Evolutionary conservation across 345 rosid genomes (phyloP), one percentile per base, ranked within the genome.

Genomic region (Corchorus olitorius): DNA sequence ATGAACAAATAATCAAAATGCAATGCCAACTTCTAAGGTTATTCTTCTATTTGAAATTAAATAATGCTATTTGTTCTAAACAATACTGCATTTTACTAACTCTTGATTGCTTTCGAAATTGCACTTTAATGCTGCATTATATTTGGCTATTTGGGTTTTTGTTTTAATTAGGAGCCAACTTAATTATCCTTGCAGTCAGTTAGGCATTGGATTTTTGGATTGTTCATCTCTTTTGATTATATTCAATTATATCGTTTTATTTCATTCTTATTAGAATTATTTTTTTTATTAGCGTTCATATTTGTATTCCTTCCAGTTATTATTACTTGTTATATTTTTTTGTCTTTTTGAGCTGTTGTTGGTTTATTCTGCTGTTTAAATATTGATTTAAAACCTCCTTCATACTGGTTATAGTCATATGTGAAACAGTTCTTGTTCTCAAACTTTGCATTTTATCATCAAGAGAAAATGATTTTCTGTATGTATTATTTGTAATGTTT

Each of bases 341-440:
- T 7, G 20, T 22, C 55, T 20, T 22, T 12, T 22, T 68, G 56
- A 6, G 72, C 35, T 67, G 48, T 2, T 67, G 54, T 68, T 12
- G 37, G 54, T 45, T 46, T 17, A 66, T 8, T 20, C n/a, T 6
- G 12, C 17, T 12, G 55, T 37, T 45, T 12, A 22, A 1, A 2
- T 22, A 3, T 68, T 68, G 56, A 22, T 48, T 48, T 68, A 5
- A 48, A 5, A 17, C 3, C 9, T 2, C 17, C 17, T 4, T 45
- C 27, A 34, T 14, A 35, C 11, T 27, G 55, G 39, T 67, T n/a
- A 67, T 46, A 3, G 19, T 67, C 12, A 4, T 39, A 39, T 46
- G 52, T 53, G 20, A 66, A 43, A 20, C 16, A 65, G n/a, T n/a
- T 15, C 50, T 66, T 65, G 50, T 65, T 65, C 50, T 64, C n/a